phyloP scores from a whole-genome alignment of 2,329 filamentous ascomycete species.

The Trichoderma atroviride region DNA sequence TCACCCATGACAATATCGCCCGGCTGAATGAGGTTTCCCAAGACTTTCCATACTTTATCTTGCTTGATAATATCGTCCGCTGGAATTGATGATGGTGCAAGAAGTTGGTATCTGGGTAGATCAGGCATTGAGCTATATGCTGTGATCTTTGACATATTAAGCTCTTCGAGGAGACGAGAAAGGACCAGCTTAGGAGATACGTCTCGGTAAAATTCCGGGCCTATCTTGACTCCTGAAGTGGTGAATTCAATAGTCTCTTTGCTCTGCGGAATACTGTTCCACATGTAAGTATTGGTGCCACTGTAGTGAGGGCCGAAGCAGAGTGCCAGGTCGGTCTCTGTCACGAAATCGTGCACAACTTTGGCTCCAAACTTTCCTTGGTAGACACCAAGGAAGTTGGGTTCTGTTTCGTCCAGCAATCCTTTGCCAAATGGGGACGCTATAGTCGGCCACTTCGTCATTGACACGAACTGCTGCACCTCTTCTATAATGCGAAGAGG shows the following conservation, averaged over 20 bases:
- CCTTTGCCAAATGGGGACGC: background rate
- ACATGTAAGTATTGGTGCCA: background rate
- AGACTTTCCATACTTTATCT: background rate
- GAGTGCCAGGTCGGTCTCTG: background rate
- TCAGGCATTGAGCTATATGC: background rate
- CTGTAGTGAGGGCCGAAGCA: background rate
- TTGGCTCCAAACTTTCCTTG: background rate
- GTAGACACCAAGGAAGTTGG: background rate
- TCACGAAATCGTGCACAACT: background rate
- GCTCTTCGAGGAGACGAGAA: background rate
- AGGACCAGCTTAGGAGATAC: background rate
- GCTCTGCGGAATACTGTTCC: background rate
- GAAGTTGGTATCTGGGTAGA: background rate
- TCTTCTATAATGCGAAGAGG: background rate
- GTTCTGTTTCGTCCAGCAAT: background rate
- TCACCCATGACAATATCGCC: background rate
- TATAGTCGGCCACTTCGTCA: background rate
- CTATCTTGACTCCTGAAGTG: background rate
- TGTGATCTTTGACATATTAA: background rate
- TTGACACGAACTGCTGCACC: background rate
- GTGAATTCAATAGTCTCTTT: background rate
- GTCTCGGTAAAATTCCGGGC: background rate
- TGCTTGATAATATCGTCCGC: background rate
- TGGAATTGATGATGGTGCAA: background rate
- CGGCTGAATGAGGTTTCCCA: background rate